Percentiles rank a stretch among this genome's conserved stretches.
Conservation (phyloP, 179 eudicot species). For the Nepenthes alata region DNA sequence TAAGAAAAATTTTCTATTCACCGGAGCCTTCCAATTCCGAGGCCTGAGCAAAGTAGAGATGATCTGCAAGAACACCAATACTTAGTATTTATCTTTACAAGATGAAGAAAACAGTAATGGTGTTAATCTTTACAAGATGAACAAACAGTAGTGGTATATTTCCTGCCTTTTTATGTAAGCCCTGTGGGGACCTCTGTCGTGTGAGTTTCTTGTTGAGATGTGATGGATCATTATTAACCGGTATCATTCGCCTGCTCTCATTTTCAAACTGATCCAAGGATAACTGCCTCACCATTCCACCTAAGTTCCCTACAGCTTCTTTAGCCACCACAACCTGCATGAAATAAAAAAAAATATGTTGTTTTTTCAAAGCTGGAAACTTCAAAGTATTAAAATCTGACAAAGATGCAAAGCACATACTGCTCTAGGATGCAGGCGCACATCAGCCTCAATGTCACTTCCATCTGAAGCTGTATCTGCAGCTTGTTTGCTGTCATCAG, state of each 20-base stretch:
- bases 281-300: slow-evolving; percentile 92
- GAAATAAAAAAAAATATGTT: not conserved
- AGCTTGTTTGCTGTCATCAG: slow-evolving; percentile 49
- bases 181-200: slow-evolving; percentile 78
- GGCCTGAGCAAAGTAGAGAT: slow-evolving; percentile 84
- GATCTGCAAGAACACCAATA: slow-evolving; percentile 39
- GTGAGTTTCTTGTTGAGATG: slow-evolving; percentile 46
- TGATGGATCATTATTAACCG: slow-evolving; percentile 49
- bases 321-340: slow-evolving; percentile 90
- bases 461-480: slow-evolving; percentile 54
- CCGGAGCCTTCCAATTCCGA: slow-evolving; percentile 88
- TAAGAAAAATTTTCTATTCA: slow-evolving; percentile 77
- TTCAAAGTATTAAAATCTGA: not conserved
- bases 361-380: not conserved
- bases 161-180: slow-evolving; percentile 90
- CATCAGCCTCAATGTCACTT: slow-evolving; percentile 60
- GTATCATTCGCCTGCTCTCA: slow-evolving; percentile 93
- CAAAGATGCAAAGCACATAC: slow-evolving; percentile 34
- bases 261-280: slow-evolving; percentile 96
- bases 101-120: not conserved
- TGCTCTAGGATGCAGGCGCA: slow-evolving; percentile 95
- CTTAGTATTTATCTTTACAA: not conserved
- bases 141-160: not conserved
- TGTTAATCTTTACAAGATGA: not conserved
- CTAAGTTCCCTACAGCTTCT: slow-evolving; percentile 82